Conservation (phyloP, 2,329 filamentous ascomycete species). For the Thyridium curvatum region DNA sequence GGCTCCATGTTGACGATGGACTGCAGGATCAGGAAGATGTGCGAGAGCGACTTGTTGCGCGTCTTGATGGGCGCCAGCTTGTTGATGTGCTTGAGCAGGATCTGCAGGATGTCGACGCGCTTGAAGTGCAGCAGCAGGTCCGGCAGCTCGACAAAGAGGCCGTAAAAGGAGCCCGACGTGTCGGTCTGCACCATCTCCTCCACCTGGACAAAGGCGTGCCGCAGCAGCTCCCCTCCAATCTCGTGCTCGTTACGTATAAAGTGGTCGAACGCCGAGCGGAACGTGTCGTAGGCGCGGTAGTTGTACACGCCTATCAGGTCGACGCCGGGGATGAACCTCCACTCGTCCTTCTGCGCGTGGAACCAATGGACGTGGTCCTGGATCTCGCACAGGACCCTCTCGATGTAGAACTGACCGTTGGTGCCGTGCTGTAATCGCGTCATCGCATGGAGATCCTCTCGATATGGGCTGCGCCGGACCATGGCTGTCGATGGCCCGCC, state of each 20-base stretch:
- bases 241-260: slow-evolving; percentile 9
- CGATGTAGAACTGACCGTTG: slow-evolving; percentile 6
- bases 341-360: slow-evolving; percentile 9
- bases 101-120: slow-evolving; percentile 9
- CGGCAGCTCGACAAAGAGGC: slow-evolving; percentile 11
- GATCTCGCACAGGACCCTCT: slow-evolving; percentile 10
- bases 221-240: slow-evolving; percentile 9
- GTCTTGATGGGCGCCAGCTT: slow-evolving; percentile 7
- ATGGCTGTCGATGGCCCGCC: not conserved
- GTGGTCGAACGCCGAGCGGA: slow-evolving; percentile 10
- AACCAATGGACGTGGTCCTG: slow-evolving; percentile 9
- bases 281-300: slow-evolving; percentile 11
- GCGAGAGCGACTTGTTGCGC: slow-evolving; percentile 7
- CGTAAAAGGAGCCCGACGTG: slow-evolving; percentile 10
- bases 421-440: slow-evolving; percentile 3
- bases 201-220: slow-evolving; percentile 10
- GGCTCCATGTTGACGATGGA: slow-evolving; percentile 8
- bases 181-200: slow-evolving; percentile 10
- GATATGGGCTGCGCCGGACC: not conserved
- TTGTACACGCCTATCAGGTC: slow-evolving; percentile 10
- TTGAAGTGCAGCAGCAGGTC: slow-evolving; percentile 9
- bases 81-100: slow-evolving; percentile 10
- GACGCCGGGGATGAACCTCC: slow-evolving; percentile 6
- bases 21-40: slow-evolving; percentile 9
- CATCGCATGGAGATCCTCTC: slow-evolving; percentile 1